Evolutionary conservation across 2,329 filamentous ascomycete species (phyloP).

Genomic region (Neopestalotiopsis sp.): DNA sequence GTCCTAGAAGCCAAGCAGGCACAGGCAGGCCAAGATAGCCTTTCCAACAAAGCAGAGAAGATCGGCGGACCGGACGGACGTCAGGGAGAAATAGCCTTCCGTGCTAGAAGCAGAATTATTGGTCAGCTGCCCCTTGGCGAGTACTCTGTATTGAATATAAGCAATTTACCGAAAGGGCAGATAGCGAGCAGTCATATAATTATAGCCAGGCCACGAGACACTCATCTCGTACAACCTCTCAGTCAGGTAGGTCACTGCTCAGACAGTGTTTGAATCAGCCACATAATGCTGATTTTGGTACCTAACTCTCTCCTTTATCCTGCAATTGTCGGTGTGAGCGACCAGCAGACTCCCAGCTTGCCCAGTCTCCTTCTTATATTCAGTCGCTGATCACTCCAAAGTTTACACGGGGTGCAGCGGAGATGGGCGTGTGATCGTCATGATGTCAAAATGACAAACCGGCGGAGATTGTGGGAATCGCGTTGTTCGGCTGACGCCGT

Average conservation of each 20-base stretch:
- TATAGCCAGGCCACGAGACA: too few species aligned
- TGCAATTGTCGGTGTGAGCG: neutral
- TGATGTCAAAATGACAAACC: conserved; percentile 2
- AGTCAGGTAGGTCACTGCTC: neutral
- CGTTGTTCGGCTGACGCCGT: neutral
- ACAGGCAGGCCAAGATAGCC: neutral
- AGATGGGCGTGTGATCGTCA: neutral
- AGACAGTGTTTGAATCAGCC: neutral
- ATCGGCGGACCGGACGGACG: neutral
- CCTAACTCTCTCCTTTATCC: neutral
- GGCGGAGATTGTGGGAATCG: neutral
- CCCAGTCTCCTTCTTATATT: neutral
- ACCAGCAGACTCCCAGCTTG: neutral
- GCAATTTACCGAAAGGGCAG: too few species aligned
- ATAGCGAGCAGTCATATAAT: too few species aligned
- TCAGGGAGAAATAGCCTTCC: neutral
- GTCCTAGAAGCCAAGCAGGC: neutral
- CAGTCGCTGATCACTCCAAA: neutral
- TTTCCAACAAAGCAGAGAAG: neutral
- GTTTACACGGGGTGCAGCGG: neutral
- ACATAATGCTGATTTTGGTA: neutral
- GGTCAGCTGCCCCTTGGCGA: neutral
- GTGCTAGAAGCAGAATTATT: neutral
- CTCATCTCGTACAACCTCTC: too few species aligned
- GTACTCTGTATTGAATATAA: neutral